Evolutionary conservation across 176 grass and related monocot species (phyloP), one percentile per base, ranked within the genome.

Genomic region (Cocos nucifera): DNA sequence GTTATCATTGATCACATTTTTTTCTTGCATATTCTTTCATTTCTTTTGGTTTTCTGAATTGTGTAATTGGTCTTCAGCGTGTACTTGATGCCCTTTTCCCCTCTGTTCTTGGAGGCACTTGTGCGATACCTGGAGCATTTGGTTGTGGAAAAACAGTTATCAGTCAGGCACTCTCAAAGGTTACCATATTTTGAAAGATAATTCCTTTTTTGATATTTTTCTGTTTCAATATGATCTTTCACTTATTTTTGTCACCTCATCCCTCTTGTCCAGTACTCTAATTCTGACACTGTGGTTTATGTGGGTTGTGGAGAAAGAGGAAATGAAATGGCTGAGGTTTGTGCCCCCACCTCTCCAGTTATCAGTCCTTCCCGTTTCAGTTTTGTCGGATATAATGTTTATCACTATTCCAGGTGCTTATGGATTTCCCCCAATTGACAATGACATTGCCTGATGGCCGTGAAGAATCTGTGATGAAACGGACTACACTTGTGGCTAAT

Each of bases 71-170:
- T 73, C 35, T 70, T 8, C 66, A 95, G 90, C 90, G 90, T 61
- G 90, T 95, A 28, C 85, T 95, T 26, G 90, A 95, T 86, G 90
- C 90, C 0, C 65, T 95, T 53, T 95, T 95, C 67, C 90, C 90
- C 22, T 95, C 90, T 30, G 85, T 95, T 74, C 73, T 95, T 29
- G 85, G 88, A 75, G 88, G 88, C n/a, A 92, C 88, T 61, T 92
- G 88, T 72, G 88, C 79, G 72, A 92, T 92, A 78, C 85, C 85
- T 64, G 90, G 90, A 73, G 90, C 86, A 54, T 89, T 95, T 86
- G 90, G 90, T 56, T 95, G 90, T 57, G 82, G 90, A 59, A 95
- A 95, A 83, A 95, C 90, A 80, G 86, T 95, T 70, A 95, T 95
- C 75, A 95, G 86, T 71, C 86, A 95, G 70, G 90, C 90, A 66